A percentile compares a stretch with the other conserved stretches of the same genome.
Conservation (phyloP, 345 rosid species). For the Draba incana region DNA sequence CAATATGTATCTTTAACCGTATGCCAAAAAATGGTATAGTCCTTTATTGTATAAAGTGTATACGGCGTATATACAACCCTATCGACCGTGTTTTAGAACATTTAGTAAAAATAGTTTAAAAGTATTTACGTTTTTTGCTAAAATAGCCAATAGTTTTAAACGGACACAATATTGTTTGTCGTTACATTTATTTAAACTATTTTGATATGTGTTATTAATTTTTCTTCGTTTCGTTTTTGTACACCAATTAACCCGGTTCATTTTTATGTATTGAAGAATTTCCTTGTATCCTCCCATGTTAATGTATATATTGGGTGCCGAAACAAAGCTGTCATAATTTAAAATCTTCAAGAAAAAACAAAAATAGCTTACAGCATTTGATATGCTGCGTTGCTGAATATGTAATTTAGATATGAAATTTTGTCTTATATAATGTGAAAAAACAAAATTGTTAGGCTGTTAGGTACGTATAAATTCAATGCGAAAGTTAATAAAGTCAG, state of each 20-base stretch:
- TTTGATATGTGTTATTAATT: not conserved
- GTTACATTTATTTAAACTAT: too few species aligned
- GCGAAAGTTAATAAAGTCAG: conserved; percentile 39
- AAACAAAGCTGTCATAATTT: not conserved
- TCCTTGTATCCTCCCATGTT: too few species aligned
- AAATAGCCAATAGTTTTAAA: too few species aligned
- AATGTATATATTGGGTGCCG: not conserved
- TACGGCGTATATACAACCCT: too few species aligned
- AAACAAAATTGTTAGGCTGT: conserved; percentile 41
- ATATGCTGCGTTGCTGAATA: conserved; percentile 19
- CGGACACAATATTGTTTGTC: too few species aligned
- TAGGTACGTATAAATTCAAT: conserved; percentile 36
- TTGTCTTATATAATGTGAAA: conserved; percentile 32
- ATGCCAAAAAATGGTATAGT: too few species aligned
- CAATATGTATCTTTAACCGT: too few species aligned
- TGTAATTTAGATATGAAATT: conserved; percentile 22
- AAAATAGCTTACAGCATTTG: conserved; percentile 13
- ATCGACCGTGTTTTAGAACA: too few species aligned
- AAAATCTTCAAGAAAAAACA: not conserved
- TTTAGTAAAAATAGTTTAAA: too few species aligned
- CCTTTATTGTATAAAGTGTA: too few species aligned
- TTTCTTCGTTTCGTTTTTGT: not conserved
- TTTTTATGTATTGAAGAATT: not conserved
- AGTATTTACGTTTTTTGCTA: too few species aligned
- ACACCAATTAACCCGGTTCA: not conserved